Evolutionary conservation across 2,329 filamentous ascomycete species (phyloP).

Genomic region (Cladosporium sp.): DNA sequence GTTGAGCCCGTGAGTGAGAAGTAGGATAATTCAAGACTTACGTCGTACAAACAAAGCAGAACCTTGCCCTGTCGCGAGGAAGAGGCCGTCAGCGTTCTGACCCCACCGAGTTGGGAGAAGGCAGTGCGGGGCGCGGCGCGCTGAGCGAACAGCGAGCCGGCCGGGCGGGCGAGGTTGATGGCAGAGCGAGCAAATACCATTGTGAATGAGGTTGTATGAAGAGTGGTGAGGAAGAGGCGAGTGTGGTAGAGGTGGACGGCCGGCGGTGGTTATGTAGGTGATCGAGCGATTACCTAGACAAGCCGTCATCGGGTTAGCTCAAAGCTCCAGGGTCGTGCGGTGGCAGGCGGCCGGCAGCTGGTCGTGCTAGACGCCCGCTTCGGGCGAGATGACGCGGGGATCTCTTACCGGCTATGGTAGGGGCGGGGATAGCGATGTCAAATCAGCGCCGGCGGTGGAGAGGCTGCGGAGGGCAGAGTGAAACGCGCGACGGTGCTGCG

Average conservation of each 20-base stretch:
- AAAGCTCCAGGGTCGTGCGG: neutral
- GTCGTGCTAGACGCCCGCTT: neutral
- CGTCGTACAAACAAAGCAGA: conserved; percentile 89
- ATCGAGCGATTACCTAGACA: conserved; percentile 9
- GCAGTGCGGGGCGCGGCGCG: conserved; percentile 35
- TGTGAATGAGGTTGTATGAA: conserved; percentile 29
- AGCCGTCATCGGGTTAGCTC: conserved; percentile 9
- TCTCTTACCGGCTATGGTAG: conserved; percentile 8
- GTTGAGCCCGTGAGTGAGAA: conserved; percentile 6
- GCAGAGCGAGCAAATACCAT: conserved; percentile 59
- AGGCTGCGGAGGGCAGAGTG: neutral
- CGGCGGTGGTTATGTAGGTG: conserved; percentile 8
- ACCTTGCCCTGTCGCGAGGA: conserved; percentile 83
- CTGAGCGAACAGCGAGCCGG: conserved; percentile 44
- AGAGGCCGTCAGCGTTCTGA: conserved; percentile 58
- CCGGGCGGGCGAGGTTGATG: conserved; percentile 51
- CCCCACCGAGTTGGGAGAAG: conserved; percentile 40
- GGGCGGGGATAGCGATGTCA: conserved; percentile 2
- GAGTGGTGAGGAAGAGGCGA: neutral
- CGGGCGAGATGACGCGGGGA: neutral
- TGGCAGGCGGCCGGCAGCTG: neutral
- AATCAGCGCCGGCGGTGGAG: neutral
- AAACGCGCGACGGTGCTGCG: neutral
- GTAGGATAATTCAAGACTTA: conserved; percentile 38
- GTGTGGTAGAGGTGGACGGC: neutral